These are phyloP conservation scores for Phytophthora hibernalis DNA, from an alignment of 352 stramenopile species.

Conservation along the genomic window DNA sequence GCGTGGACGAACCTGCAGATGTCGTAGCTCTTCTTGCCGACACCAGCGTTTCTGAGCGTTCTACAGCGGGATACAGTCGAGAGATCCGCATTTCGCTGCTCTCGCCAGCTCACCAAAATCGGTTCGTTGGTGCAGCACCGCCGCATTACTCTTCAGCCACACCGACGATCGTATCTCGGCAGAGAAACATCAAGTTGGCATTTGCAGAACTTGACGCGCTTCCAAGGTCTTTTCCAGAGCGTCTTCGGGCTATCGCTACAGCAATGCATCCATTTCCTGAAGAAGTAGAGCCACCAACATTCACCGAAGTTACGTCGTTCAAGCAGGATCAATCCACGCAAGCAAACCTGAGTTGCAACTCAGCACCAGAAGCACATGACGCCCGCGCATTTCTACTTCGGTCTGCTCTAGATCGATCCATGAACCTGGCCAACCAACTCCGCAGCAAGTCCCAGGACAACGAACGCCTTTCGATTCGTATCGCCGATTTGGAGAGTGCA, in stretches of 20 bases:
- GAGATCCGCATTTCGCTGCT: slow-evolving; percentile 50
- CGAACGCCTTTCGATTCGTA: slow-evolving; percentile 44
- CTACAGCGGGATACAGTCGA: slow-evolving; percentile 24
- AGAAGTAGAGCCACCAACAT: slow-evolving; percentile 20
- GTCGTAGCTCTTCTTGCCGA: slow-evolving; percentile 41
- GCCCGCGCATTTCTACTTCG: slow-evolving; percentile 25
- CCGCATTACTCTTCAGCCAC: slow-evolving; percentile 2
- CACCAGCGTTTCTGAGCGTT: slow-evolving; percentile 9
- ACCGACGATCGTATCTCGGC: background rate
- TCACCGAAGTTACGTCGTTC: slow-evolving; percentile 36
- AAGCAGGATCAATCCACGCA: slow-evolving; percentile 45
- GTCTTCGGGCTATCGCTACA: slow-evolving; percentile 37
- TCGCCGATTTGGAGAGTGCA: slow-evolving; percentile 33
- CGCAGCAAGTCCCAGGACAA: slow-evolving; percentile 50
- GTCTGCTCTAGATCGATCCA: slow-evolving; percentile 45
- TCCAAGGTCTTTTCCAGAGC: slow-evolving; percentile 27
- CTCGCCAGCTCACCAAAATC: slow-evolving; percentile 39
- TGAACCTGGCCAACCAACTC: slow-evolving; percentile 46
- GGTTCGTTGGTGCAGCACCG: slow-evolving; percentile 10
- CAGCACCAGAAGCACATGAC: background rate
- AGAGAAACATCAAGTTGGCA: slow-evolving; percentile 36
- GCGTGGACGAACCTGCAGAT: slow-evolving; percentile 20
- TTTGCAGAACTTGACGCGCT: slow-evolving; percentile 24
- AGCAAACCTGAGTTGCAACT: slow-evolving; percentile 17
- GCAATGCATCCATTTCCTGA: background rate